Percentiles rank a stretch among this genome's conserved stretches.
These are phyloP conservation scores for Yamadazyma insecticola DNA, from an alignment of 805 yeast genomes.

Conservation along the genomic window DNA sequence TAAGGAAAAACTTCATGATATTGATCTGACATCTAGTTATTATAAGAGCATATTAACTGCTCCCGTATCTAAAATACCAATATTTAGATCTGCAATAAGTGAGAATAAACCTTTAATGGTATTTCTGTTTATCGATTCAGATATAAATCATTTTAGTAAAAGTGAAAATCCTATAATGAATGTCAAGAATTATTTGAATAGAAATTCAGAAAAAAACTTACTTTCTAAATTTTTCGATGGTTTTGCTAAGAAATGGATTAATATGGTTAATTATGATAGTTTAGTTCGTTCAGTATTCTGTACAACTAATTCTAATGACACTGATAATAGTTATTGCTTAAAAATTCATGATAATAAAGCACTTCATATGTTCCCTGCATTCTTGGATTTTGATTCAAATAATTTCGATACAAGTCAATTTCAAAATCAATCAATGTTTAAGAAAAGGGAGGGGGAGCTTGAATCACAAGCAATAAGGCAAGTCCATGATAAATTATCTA, in stretches of 20 bases:
- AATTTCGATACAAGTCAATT: neutral
- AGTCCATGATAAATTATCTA: conserved; percentile 13
- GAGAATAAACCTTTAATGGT: conserved; percentile 33
- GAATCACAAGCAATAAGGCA: conserved; percentile 20
- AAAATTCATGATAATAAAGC: conserved; percentile 27
- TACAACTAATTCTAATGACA: conserved; percentile 20
- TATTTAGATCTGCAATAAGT: conserved; percentile 20
- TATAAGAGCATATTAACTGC: conserved; percentile 9
- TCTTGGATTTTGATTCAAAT: conserved; percentile 4
- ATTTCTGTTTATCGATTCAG: conserved; percentile 19
- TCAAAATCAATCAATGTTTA: neutral
- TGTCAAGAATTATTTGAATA: conserved; percentile 15
- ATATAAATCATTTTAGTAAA: conserved; percentile 6
- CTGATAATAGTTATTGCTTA: conserved; percentile 33
- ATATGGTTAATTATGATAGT: conserved; percentile 22
- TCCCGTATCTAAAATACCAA: conserved; percentile 14
- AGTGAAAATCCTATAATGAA: conserved; percentile 16
- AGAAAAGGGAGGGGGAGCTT: conserved; percentile 3
- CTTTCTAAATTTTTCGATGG: conserved; percentile 36
- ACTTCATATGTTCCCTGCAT: conserved; percentile 21
- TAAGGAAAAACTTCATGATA: conserved; percentile 5
- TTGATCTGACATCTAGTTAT: conserved; percentile 9
- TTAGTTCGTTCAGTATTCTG: conserved; percentile 43
- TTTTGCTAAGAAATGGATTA: conserved; percentile 39
- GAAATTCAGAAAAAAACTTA: conserved; percentile 3